Percentiles rank a stretch among this genome's conserved stretches.
phyloP scores from a whole-genome alignment of 306 rosid genomes.

The Rosa lucieae region DNA sequence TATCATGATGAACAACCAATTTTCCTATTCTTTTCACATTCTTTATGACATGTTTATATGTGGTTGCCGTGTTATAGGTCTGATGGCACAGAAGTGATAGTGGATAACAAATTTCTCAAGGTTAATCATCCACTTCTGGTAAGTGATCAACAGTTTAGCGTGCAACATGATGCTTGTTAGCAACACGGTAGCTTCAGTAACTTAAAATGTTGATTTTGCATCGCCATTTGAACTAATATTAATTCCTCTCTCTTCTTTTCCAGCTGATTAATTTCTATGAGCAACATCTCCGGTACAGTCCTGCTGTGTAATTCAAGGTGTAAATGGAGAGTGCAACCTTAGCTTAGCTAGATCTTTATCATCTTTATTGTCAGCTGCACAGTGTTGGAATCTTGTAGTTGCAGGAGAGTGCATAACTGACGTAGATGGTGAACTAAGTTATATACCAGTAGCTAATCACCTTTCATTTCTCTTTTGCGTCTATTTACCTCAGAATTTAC shows the following conservation, averaged over 20 bases:
- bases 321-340: constrained; percentile 30
- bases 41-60: constrained; percentile 8
- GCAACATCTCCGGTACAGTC: constrained; percentile 81
- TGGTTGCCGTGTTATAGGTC: constrained; percentile 47
- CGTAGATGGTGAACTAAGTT: constrained; percentile 15
- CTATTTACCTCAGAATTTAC: constrained; percentile 13
- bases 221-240: constrained; percentile 1
- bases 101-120: constrained; percentile 89
- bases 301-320: constrained; percentile 39
- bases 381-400: constrained; percentile 34
- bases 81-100: constrained; percentile 80
- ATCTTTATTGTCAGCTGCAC: constrained; percentile 30
- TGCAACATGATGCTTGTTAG: background rate
- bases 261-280: constrained; percentile 90
- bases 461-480: constrained; percentile 12
- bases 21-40: background rate
- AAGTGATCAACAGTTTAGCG: constrained; percentile 35
- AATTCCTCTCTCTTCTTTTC: constrained; percentile 20
- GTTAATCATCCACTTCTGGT: constrained; percentile 76
- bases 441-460: constrained; percentile 21
- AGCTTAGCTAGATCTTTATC: constrained; percentile 28
- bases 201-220: background rate
- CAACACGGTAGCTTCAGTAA: constrained; percentile 11
- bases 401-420: constrained; percentile 36
- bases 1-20: background rate